These are phyloP conservation scores for Phytopythium kandeliae DNA, from an alignment of 352 stramenopile genomes.

Conservation along the genomic window DNA sequence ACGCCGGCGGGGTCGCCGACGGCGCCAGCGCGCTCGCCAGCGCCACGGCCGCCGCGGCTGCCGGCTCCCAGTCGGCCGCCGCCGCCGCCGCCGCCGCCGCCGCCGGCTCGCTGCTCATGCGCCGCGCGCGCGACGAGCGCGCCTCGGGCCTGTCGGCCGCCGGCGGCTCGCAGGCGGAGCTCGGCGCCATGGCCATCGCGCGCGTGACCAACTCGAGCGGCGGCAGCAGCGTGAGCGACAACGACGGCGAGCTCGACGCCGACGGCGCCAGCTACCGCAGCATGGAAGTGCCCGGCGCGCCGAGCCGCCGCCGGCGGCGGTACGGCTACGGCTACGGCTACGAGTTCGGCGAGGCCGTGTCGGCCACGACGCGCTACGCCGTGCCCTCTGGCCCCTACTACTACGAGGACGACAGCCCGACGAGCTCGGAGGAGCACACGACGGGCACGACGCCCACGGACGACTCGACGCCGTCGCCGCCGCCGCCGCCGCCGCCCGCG, in stretches of 20 bases:
- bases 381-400: conserved; percentile 1
- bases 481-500: not conserved
- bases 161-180: not conserved
- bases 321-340: conserved; percentile 7
- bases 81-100: too few species aligned
- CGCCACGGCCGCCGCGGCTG: not conserved
- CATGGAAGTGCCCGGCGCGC: not conserved
- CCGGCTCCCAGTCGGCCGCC: not conserved
- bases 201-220: conserved; percentile 4
- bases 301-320: not conserved
- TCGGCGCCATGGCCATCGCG: not conserved
- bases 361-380: conserved; percentile 4
- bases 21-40: not conserved
- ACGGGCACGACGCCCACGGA: too few species aligned
- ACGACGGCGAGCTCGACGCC: conserved; percentile 1
- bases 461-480: not conserved
- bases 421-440: too few species aligned
- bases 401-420: conserved; percentile 1
- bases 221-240: not conserved
- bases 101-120: not conserved
- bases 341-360: not conserved
- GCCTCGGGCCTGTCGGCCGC: too few species aligned
- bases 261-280: too few species aligned
- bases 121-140: not conserved
- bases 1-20: conserved; percentile 5